These are phyloP conservation scores for Alternaria arborescens DNA, from an alignment of 2,329 filamentous ascomycete genomes.

Conservation along the genomic window DNA sequence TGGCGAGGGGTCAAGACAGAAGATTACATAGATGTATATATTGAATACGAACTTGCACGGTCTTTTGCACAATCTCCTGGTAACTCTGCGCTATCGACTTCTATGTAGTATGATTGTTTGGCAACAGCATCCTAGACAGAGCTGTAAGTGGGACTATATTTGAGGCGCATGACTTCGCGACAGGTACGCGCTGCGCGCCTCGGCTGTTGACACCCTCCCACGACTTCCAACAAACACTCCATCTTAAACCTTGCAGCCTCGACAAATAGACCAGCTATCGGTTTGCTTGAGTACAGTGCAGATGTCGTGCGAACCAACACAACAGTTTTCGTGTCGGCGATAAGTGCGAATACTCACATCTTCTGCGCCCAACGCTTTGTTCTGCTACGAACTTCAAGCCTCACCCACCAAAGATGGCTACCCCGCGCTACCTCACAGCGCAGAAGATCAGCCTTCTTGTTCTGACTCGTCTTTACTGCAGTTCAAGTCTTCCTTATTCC, in stretches of 20 bases:
- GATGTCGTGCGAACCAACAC: not conserved
- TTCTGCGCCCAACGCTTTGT: slow-evolving; percentile 1
- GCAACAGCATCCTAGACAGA: not conserved
- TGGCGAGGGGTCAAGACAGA: slow-evolving; percentile 16
- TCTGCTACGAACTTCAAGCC: slow-evolving; percentile 6
- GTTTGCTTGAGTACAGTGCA: not conserved
- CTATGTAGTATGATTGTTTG: not conserved
- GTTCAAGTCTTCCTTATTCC: slow-evolving; percentile 71
- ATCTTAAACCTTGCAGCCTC: not conserved
- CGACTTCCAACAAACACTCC: slow-evolving; percentile 20
- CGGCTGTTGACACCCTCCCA: slow-evolving; percentile 23
- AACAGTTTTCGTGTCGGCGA: not conserved
- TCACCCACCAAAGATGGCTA: slow-evolving; percentile 51
- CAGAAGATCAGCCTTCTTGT: slow-evolving; percentile 84
- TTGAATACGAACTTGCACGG: not conserved
- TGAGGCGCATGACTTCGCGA: slow-evolving; percentile 26
- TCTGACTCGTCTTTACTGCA: slow-evolving; percentile 82
- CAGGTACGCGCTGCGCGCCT: slow-evolving; percentile 28
- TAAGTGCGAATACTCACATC: not conserved
- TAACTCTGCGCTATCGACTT: not conserved
- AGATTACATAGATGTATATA: slow-evolving; percentile 21
- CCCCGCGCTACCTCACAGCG: slow-evolving; percentile 87
- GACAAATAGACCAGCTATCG: not conserved
- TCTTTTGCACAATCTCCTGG: not conserved
- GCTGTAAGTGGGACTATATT: not conserved